phyloP scores from a whole-genome alignment of 2,329 filamentous ascomycete species.

The Paraphoma chrysanthemicola region DNA sequence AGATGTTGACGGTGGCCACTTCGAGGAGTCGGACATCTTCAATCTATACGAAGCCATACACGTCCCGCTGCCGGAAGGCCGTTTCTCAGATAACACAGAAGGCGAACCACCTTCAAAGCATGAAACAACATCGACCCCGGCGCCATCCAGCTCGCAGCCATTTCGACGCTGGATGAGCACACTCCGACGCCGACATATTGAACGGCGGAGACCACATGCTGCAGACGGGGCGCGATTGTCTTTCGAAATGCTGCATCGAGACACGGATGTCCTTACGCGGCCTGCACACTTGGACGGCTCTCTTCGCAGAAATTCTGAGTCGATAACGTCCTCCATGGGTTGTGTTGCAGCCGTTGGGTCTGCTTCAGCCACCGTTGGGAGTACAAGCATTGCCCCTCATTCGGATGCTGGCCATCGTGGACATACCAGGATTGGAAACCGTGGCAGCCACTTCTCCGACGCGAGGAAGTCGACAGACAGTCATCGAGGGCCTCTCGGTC shows the following conservation, averaged over 20 bases:
- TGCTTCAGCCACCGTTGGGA: conserved; percentile 78
- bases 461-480: conserved; percentile 69
- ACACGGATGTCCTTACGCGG: conserved; percentile 14
- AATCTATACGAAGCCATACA: conserved; percentile 42
- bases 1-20: conserved; percentile 17
- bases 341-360: conserved; percentile 84
- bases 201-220: conserved; percentile 45
- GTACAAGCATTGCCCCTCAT: conserved; percentile 70
- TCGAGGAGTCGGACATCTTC: conserved; percentile 30
- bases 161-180: conserved; percentile 79
- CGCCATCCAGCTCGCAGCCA: conserved; percentile 46
- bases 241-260: conserved; percentile 34
- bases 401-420: conserved; percentile 65
- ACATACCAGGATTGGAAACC: conserved; percentile 65
- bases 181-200: conserved; percentile 64
- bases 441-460: conserved; percentile 64
- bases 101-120: conserved; percentile 12
- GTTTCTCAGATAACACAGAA: conserved; percentile 26
- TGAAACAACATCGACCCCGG: neutral
- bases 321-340: conserved; percentile 76
- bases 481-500: conserved; percentile 52
- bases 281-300: conserved; percentile 16
- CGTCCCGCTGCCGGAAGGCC: conserved; percentile 32
- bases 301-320: conserved; percentile 53
- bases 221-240: conserved; percentile 45